These are phyloP conservation scores for Boletus subparvulus DNA, from an alignment of 768 basidiomycete genomes.

Conservation along the genomic window DNA sequence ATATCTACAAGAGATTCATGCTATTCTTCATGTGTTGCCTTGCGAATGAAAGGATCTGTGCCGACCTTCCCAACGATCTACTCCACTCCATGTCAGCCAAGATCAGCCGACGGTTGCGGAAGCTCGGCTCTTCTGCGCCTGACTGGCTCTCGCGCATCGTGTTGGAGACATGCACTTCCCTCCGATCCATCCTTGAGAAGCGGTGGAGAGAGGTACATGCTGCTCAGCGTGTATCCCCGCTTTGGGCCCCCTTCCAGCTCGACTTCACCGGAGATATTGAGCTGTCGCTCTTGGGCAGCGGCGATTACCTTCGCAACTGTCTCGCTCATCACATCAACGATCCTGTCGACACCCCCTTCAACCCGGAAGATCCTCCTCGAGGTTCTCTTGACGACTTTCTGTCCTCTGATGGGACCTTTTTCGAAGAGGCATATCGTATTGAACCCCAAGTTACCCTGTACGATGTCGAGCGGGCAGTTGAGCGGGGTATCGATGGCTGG, in stretches of 20 bases:
- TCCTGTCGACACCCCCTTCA: background rate
- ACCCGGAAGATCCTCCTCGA: slow-evolving; percentile 2
- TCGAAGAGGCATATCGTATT: slow-evolving; percentile 4
- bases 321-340: background rate
- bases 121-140: slow-evolving; percentile 25
- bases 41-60: slow-evolving; percentile 20
- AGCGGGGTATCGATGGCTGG: slow-evolving; percentile 35
- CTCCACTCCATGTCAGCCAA: slow-evolving; percentile 32
- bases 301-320: slow-evolving; percentile 26
- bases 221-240: slow-evolving; percentile 25
- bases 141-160: slow-evolving; percentile 39
- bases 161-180: slow-evolving; percentile 34
- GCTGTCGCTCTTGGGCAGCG: slow-evolving; percentile 34
- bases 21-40: slow-evolving; percentile 38
- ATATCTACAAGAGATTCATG: slow-evolving; percentile 50
- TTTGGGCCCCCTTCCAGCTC: slow-evolving; percentile 33
- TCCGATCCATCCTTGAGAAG: slow-evolving; percentile 24
- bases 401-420: slow-evolving; percentile 10
- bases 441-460: slow-evolving; percentile 26
- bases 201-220: slow-evolving; percentile 37
- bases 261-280: slow-evolving; percentile 31
- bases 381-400: slow-evolving; percentile 20
- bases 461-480: slow-evolving; percentile 40
- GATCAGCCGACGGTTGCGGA: slow-evolving; percentile 24
- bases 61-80: slow-evolving; percentile 23